Percentiles rank a stretch among this genome's conserved stretches.
phyloP scores from a whole-genome alignment of 2,329 filamentous ascomycete species.

The Ciborinia camelliae region DNA sequence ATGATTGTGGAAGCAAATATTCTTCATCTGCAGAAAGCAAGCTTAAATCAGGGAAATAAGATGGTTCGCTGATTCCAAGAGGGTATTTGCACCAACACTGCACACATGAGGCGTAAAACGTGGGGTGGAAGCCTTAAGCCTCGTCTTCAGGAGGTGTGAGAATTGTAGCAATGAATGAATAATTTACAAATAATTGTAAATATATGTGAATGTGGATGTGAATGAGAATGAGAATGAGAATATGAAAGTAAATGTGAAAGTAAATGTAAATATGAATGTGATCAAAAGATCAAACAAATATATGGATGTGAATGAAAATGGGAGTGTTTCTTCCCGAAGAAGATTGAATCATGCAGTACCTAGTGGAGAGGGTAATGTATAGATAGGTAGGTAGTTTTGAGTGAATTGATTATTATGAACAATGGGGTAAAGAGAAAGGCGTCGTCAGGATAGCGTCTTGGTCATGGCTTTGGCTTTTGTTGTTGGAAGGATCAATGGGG shows the following conservation, averaged over 20 bases:
- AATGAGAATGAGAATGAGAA: background rate
- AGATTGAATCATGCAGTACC: conserved; percentile 7
- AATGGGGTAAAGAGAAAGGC: conserved; percentile 1
- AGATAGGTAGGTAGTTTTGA: background rate
- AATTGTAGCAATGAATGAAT: conserved; percentile 3
- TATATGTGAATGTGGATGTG: background rate
- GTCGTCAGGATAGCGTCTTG: conserved; percentile 3
- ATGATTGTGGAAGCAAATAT: background rate
- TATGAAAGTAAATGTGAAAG: background rate
- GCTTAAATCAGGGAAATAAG: background rate
- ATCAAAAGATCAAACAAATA: background rate
- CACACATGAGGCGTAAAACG: conserved; percentile 17
- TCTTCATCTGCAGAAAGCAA: conserved; percentile 15
- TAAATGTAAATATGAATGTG: background rate
- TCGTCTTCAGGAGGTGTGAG: conserved; percentile 17
- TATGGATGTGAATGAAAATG: background rate
- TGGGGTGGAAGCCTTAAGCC: conserved; percentile 16
- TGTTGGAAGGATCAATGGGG: background rate
- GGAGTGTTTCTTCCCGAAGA: background rate
- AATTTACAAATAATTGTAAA: background rate
- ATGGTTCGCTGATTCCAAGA: conserved; percentile 9
- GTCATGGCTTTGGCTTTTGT: conserved; percentile 3
- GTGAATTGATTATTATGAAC: background rate
- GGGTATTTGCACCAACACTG: conserved; percentile 14
- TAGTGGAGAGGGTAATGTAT: conserved; percentile 5